Evolutionary conservation across 306 rosid genomes (phyloP).

Genomic region (Canavalia ensiformis): DNA sequence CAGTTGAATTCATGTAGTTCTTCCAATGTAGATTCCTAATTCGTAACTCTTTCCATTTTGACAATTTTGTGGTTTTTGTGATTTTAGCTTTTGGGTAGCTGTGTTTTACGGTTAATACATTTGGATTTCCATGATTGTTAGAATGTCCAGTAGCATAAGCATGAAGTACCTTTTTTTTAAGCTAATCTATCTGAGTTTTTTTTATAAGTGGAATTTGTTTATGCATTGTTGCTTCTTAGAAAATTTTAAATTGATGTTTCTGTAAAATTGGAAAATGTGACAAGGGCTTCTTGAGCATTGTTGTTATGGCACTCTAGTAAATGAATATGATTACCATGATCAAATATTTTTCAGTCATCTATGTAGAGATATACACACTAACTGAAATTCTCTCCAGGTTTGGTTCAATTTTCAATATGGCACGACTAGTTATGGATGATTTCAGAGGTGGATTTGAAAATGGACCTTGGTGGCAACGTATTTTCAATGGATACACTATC

Average conservation of each 20-base stretch:
- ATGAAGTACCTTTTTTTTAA: not conserved
- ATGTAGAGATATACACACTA: constrained; percentile 19
- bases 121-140: constrained; percentile 22
- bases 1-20: constrained; percentile 16
- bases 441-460: constrained; percentile 90
- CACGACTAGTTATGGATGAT: constrained; percentile 82
- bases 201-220: constrained; percentile 29
- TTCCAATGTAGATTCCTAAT: constrained; percentile 18
- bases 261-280: constrained; percentile 25
- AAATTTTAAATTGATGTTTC: constrained; percentile 7
- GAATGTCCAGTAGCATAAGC: constrained; percentile 29
- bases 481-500: constrained; percentile 81
- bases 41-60: constrained; percentile 7
- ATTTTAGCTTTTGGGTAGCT: not conserved
- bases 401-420: constrained; percentile 92
- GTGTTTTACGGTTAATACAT: constrained; percentile 5
- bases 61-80: constrained; percentile 1
- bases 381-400: constrained; percentile 64
- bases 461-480: constrained; percentile 97
- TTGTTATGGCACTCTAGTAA: constrained; percentile 24
- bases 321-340: constrained; percentile 15
- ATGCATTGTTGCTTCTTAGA: not conserved
- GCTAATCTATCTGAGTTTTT: not conserved
- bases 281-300: constrained; percentile 13
- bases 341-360: constrained; percentile 17